Conservation (phyloP, 306 rosid species). For the Dalbergia oliveri region DNA sequence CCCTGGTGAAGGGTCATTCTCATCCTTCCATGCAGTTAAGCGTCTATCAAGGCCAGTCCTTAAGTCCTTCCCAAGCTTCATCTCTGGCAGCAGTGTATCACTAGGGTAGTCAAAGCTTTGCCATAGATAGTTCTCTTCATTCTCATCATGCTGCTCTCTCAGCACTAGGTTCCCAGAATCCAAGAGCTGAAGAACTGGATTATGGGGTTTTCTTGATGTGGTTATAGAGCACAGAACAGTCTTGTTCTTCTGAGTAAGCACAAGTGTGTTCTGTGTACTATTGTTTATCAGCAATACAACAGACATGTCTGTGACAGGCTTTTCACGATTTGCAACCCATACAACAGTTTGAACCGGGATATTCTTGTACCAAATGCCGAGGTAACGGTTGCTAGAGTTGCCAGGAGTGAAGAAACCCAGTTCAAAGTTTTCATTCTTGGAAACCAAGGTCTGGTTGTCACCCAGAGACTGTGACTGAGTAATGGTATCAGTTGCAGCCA, state of each 20-base stretch:
- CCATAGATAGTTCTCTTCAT: slow-evolving; percentile 45
- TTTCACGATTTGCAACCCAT: neutral
- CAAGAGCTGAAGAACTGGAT: neutral
- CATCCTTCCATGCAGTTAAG: slow-evolving; percentile 38
- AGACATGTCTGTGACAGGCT: neutral
- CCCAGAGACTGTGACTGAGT: neutral
- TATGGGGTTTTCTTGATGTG: neutral
- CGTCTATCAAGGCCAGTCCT: slow-evolving; percentile 34
- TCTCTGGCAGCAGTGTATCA: slow-evolving; percentile 43
- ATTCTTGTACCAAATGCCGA: neutral
- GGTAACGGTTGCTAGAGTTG: neutral
- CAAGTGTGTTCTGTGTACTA: neutral
- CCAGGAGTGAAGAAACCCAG: neutral
- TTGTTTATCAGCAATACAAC: neutral
- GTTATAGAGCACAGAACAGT: neutral
- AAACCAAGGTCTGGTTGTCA: neutral
- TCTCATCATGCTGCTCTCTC: slow-evolving; percentile 37
- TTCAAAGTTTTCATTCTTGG: neutral
- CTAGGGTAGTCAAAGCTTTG: slow-evolving; percentile 49
- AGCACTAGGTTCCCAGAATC: slow-evolving; percentile 53
- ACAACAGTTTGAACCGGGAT: neutral
- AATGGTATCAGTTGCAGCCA: neutral
- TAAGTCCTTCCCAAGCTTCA: slow-evolving; percentile 49
- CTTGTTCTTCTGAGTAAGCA: neutral
- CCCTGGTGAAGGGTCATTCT: slow-evolving; percentile 47